These are phyloP conservation scores for Murraya paniculata DNA, from an alignment of 345 rosid species.

Conservation along the genomic window DNA sequence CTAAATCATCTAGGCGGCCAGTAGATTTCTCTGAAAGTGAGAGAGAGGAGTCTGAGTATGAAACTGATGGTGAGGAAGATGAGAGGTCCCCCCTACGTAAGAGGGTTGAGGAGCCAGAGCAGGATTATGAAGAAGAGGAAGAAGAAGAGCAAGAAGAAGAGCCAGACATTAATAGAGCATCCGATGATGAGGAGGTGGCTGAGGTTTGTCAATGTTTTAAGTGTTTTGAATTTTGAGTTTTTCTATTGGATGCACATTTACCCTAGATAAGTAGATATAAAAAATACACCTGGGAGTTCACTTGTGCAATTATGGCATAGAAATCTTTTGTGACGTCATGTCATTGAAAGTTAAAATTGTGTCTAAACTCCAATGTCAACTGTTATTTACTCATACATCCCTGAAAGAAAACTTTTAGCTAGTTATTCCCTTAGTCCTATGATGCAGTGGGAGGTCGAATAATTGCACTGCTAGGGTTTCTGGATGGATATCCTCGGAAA, in stretches of 20 bases:
- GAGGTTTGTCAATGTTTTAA: constrained; percentile 43
- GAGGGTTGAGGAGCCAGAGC: constrained; percentile 71
- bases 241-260: neutral
- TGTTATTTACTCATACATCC: neutral
- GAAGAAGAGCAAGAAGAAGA: constrained; percentile 55
- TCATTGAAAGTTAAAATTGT: neutral
- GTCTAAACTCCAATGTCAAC: neutral
- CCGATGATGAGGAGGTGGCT: constrained; percentile 61
- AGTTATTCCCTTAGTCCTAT: neutral
- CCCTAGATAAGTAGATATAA: neutral
- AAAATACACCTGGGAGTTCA: neutral
- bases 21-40: constrained; percentile 84
- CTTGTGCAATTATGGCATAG: neutral
- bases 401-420: neutral
- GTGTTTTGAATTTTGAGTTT: neutral
- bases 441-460: neutral
- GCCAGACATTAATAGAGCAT: constrained; percentile 47
- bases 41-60: constrained; percentile 93
- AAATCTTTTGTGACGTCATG: neutral
- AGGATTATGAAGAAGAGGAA: constrained; percentile 82
- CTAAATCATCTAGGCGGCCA: constrained; percentile 66
- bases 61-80: constrained; percentile 82
- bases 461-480: neutral
- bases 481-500: neutral
- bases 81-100: constrained; percentile 56